Percentiles rank a stretch among this genome's conserved stretches.
Evolutionary conservation across 441 rosid genomes (phyloP).

Genomic region (Bocquillonia castaneifolia): DNA sequence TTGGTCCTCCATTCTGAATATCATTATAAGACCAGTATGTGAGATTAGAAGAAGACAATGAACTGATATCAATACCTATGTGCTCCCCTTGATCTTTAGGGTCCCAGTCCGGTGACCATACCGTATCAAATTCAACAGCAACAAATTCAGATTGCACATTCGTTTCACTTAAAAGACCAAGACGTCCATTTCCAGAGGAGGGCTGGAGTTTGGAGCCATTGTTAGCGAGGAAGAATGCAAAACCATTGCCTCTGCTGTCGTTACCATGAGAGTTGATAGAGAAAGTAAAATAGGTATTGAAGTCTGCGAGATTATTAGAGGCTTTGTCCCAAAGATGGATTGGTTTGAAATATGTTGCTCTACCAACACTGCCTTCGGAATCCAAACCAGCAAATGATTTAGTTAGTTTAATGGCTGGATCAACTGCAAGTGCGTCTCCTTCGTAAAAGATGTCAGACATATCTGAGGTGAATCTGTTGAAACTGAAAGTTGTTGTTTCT

Average conservation of each 20-base stretch:
- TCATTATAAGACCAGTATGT: conserved; percentile 18
- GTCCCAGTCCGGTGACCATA: not conserved
- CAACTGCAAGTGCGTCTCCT: not conserved
- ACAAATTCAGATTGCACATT: conserved; percentile 7
- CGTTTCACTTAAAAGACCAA: conserved; percentile 20
- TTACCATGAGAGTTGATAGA: conserved; percentile 4
- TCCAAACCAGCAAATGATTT: too few relatives aligned
- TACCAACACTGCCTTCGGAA: not conserved
- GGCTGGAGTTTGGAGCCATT: not conserved
- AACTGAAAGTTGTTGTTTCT: not conserved
- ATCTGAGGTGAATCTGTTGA: not conserved
- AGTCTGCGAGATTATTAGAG: conserved; percentile 14
- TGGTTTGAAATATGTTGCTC: not conserved
- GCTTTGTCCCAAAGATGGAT: conserved; percentile 27
- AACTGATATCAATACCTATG: conserved; percentile 30
- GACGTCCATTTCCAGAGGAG: not conserved
- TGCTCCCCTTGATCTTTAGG: conserved; percentile 1
- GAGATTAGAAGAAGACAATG: conserved; percentile 3
- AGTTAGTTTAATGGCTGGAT: not conserved
- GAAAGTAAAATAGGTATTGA: conserved; percentile 28
- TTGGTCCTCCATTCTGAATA: conserved; percentile 11
- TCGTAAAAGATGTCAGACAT: not conserved
- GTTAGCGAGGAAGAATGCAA: conserved; percentile 30
- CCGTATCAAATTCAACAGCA: conserved; percentile 36
- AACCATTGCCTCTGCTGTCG: conserved; percentile 11